These are phyloP conservation scores for Macadamia integrifolia DNA, from an alignment of 164 flowering plant species.

Conservation along the genomic window DNA sequence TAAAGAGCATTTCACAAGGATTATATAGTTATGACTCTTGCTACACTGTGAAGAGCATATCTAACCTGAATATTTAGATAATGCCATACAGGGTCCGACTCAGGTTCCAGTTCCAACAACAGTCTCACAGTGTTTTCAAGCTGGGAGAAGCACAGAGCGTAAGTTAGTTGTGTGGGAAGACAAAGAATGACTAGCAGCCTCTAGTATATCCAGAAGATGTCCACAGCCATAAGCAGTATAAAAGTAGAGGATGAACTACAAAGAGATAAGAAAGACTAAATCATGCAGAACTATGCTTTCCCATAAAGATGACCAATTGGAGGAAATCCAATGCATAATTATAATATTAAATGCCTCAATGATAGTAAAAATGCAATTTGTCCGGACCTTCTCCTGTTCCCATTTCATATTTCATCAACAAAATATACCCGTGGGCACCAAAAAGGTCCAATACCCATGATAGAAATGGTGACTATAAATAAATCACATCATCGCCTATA, in stretches of 20 bases:
- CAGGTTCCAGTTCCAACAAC: slow-evolving; percentile 96
- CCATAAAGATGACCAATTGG: neutral
- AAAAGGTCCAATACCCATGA: too few species aligned
- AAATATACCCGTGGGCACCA: too few species aligned
- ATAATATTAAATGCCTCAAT: too few species aligned
- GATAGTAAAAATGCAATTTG: too few species aligned
- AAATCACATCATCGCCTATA: too few species aligned
- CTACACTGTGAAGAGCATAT: too few species aligned
- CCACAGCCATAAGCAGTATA: neutral
- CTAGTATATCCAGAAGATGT: too few species aligned
- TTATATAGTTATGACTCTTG: too few species aligned
- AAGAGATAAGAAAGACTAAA: neutral
- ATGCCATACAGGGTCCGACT: slow-evolving; percentile 98
- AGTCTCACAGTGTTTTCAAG: slow-evolving; percentile 95
- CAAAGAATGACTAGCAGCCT: neutral
- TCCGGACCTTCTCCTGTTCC: too few species aligned
- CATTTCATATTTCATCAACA: too few species aligned
- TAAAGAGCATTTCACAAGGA: too few species aligned
- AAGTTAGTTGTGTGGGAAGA: slow-evolving; percentile 4
- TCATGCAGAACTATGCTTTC: neutral
- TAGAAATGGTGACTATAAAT: too few species aligned
- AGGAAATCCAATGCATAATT: neutral
- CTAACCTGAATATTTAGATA: slow-evolving; percentile 91
- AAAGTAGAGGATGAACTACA: neutral
- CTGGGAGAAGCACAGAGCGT: slow-evolving; percentile 33